Percentiles rank a stretch among this genome's conserved stretches.
Conservation (phyloP, 2,329 filamentous ascomycete genomes). For the Dryadomyces sulphureus region DNA sequence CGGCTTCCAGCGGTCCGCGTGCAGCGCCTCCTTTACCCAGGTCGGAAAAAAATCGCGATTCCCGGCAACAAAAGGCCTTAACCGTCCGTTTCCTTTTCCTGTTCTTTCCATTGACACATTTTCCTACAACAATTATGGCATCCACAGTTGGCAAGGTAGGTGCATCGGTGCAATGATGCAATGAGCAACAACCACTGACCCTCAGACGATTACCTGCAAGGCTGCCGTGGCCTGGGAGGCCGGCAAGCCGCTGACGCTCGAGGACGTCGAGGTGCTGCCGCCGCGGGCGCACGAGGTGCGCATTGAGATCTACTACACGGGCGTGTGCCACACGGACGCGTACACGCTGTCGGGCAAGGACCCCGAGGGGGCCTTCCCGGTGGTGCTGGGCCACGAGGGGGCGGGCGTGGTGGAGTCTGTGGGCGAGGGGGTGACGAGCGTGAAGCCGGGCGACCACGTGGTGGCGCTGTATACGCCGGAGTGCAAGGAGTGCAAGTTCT, state of each 20-base stretch:
- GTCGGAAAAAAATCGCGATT: too few relatives aligned
- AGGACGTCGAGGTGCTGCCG: slow-evolving; percentile 83
- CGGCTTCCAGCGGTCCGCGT: not conserved
- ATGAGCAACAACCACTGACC: not conserved
- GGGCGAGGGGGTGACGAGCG: slow-evolving; percentile 82
- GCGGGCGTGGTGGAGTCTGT: slow-evolving; percentile 84
- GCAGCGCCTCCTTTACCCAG: not conserved
- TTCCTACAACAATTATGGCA: slow-evolving; percentile 21
- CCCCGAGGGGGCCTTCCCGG: slow-evolving; percentile 85
- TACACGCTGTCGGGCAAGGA: slow-evolving; percentile 95
- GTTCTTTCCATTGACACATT: not conserved
- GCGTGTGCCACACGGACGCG: slow-evolving; percentile 97
- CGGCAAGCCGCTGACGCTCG: slow-evolving; percentile 73
- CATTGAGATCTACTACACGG: slow-evolving; percentile 93
- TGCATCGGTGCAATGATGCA: not conserved
- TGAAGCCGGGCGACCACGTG: slow-evolving; percentile 85
- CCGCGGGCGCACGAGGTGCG: slow-evolving; percentile 89
- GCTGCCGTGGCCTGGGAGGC: slow-evolving; percentile 97
- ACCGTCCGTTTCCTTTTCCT: not conserved
- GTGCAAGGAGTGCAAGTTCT: slow-evolving; percentile 98
- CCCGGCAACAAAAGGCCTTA: not conserved
- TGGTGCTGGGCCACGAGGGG: slow-evolving; percentile 80
- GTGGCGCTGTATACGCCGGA: slow-evolving; percentile 88
- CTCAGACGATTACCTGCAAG: slow-evolving; percentile 86
- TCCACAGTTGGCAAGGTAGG: slow-evolving; percentile 38